phyloP scores from a whole-genome alignment of 306 rosid genomes.

The Arachis stenosperma region DNA sequence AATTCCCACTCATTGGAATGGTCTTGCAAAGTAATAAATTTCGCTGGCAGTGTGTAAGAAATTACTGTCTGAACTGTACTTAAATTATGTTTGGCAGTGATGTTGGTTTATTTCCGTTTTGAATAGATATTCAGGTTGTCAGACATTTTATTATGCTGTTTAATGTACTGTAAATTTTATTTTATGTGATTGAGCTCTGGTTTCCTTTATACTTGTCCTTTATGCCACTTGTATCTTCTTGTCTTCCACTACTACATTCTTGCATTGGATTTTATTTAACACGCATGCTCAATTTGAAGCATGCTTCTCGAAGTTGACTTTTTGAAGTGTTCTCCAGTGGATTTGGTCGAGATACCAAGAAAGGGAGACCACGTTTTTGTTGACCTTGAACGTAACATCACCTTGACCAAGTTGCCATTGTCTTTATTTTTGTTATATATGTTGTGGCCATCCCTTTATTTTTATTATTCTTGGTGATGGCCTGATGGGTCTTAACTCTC shows the following conservation, averaged over 20 bases:
- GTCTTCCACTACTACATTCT: not conserved
- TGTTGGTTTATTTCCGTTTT: slow-evolving; percentile 29
- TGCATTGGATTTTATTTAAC: not conserved
- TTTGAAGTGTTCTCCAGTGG: slow-evolving; percentile 4
- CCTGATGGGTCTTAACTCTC: slow-evolving; percentile 22
- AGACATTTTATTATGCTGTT: slow-evolving; percentile 18
- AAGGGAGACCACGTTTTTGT: not conserved
- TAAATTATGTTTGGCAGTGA: slow-evolving; percentile 27
- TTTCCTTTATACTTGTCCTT: not conserved
- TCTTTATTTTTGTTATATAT: not conserved
- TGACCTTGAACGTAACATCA: not conserved
- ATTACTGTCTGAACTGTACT: slow-evolving; percentile 26
- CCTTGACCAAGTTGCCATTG: not conserved
- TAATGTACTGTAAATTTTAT: slow-evolving; percentile 6
- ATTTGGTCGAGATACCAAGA: not conserved
- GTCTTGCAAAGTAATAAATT: slow-evolving; percentile 44
- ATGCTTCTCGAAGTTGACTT: not conserved
- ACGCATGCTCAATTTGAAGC: not conserved
- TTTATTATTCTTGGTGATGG: not conserved
- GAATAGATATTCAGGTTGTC: slow-evolving; percentile 27
- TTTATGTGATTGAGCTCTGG: not conserved
- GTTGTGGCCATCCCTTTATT: slow-evolving; percentile 2
- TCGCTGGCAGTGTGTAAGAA: slow-evolving; percentile 43
- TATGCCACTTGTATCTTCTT: slow-evolving; percentile 3
- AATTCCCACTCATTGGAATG: slow-evolving; percentile 9